A percentile compares a stretch with the other conserved stretches of the same genome.
Conservation (phyloP, 257 asterid genomes). For the Anisodus tanguticus region DNA sequence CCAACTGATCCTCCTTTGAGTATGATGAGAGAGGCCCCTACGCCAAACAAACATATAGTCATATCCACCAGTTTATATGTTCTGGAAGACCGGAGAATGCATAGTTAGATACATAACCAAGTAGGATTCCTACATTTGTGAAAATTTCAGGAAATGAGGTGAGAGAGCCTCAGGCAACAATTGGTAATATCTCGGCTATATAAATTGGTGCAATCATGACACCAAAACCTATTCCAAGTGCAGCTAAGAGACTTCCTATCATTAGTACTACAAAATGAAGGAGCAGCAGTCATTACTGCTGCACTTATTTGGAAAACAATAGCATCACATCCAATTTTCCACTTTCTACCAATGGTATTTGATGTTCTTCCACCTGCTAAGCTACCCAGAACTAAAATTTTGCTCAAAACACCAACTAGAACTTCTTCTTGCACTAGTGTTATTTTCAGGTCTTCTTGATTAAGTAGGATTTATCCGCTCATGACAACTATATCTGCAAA, state of each 20-base stretch:
- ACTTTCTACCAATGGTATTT: constrained; percentile 82
- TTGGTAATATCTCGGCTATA: constrained; percentile 93
- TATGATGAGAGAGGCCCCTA: constrained; percentile 56
- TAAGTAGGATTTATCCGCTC: constrained; percentile 91
- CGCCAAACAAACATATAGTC: constrained; percentile 69
- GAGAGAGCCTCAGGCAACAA: constrained; percentile 69
- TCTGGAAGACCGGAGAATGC: constrained; percentile 74
- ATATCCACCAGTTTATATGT: constrained; percentile 89
- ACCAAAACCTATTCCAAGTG: constrained; percentile 86
- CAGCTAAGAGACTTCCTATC: constrained; percentile 78
- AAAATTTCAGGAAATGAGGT: constrained; percentile 92
- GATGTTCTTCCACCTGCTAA: constrained; percentile 85
- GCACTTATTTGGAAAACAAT: constrained; percentile 79
- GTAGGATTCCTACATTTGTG: constrained; percentile 80
- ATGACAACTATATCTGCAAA: constrained; percentile 89
- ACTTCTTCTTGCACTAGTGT: constrained; percentile 81
- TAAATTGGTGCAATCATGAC: constrained; percentile 94
- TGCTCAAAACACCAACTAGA: constrained; percentile 76
- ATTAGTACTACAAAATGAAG: constrained; percentile 61
- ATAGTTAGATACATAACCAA: constrained; percentile 86
- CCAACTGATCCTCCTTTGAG: constrained; percentile 52
- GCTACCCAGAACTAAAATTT: constrained; percentile 81
- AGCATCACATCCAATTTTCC: constrained; percentile 95
- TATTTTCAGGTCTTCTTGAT: constrained; percentile 72
- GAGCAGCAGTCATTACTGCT: constrained; percentile 65